Conservation (phyloP, 2,329 filamentous ascomycete genomes). For the Metarhizium album region DNA sequence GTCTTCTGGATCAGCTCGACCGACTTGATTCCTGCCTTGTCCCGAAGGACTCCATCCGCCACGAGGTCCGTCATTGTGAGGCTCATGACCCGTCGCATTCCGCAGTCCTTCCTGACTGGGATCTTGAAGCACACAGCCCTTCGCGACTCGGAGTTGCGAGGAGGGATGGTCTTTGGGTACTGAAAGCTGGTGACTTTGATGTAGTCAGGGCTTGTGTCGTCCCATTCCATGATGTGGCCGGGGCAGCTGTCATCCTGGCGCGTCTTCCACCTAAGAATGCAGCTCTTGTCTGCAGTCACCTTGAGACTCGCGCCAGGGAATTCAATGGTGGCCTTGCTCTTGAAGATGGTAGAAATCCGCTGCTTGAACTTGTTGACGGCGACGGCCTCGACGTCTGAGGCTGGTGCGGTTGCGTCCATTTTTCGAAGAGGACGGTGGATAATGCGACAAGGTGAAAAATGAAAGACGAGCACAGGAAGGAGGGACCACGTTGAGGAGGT, state of each 20-base stretch:
- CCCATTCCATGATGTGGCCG: constrained; percentile 9
- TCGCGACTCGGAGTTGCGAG: background rate
- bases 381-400: no score
- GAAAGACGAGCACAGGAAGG: background rate
- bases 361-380: background rate
- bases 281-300: background rate
- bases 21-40: background rate
- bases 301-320: no score
- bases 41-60: background rate
- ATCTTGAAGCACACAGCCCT: background rate
- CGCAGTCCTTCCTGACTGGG: background rate
- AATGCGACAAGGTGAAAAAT: background rate
- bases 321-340: background rate
- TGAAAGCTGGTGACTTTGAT: constrained; percentile 10
- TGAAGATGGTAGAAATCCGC: background rate
- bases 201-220: constrained; percentile 2
- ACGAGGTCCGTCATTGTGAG: background rate
- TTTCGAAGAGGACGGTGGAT: background rate
- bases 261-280: background rate
- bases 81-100: background rate
- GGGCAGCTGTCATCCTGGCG: constrained; percentile 3
- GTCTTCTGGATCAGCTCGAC: background rate
- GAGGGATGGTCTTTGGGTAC: background rate
- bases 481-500: no score
- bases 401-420: background rate